Conservation (phyloP, 176 grass and related monocot genomes). For the Bothriochloa decipiens region DNA sequence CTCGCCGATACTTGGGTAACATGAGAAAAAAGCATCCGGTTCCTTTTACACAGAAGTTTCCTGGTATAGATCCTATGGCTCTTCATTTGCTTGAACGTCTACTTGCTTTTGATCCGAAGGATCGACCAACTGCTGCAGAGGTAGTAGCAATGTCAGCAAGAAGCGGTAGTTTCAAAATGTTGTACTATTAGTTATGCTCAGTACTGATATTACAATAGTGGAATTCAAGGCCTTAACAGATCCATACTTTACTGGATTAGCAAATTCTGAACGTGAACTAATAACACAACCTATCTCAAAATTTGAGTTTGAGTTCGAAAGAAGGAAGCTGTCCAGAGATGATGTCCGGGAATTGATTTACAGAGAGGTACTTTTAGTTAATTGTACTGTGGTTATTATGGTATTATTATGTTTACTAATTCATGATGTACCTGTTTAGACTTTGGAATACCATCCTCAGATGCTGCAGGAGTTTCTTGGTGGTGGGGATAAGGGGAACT, state of each 20-base stretch:
- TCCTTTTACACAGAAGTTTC: constrained; percentile 82
- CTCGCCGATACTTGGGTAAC: constrained; percentile 65
- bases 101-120: constrained; percentile 79
- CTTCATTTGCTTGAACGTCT: constrained; percentile 70
- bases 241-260: constrained; percentile 79
- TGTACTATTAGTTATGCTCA: not conserved
- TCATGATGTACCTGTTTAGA: constrained; percentile 49
- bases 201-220: constrained; percentile 46
- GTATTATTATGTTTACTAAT: constrained; percentile 33
- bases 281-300: constrained; percentile 69
- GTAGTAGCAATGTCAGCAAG: constrained; percentile 41
- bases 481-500: constrained; percentile 70
- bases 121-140: constrained; percentile 77
- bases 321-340: constrained; percentile 85
- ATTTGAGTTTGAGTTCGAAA: constrained; percentile 96
- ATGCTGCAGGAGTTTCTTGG: constrained; percentile 76
- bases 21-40: constrained; percentile 67
- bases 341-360: constrained; percentile 93
- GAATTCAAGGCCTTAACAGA: constrained; percentile 71
- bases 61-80: constrained; percentile 67
- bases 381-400: not conserved
- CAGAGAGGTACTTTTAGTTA: constrained; percentile 62
- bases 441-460: constrained; percentile 97
- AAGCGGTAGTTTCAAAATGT: constrained; percentile 20
- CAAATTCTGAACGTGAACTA: constrained; percentile 72